Evolutionary conservation across 176 grass and related monocot species (phyloP).

Genomic region (Eleusine coracana): DNA sequence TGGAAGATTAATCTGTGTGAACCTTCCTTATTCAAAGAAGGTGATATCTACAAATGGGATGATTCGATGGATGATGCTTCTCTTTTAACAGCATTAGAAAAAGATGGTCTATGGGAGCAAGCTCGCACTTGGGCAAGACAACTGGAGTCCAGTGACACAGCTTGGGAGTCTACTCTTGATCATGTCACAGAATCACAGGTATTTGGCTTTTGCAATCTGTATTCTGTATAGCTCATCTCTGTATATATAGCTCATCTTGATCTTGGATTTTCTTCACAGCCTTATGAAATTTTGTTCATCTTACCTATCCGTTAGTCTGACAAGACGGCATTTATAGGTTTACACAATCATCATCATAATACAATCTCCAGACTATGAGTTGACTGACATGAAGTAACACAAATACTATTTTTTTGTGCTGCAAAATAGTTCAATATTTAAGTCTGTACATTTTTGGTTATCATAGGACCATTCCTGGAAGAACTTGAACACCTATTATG

Average conservation of each 20-base stretch:
- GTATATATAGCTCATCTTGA: not conserved
- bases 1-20: slow-evolving; percentile 92
- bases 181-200: slow-evolving; percentile 99
- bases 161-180: slow-evolving; percentile 82
- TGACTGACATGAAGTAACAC: slow-evolving; percentile 7
- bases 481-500: not conserved
- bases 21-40: slow-evolving; percentile 66
- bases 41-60: slow-evolving; percentile 65
- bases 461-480: not conserved
- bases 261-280: not conserved
- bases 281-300: not conserved
- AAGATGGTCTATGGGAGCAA: slow-evolving; percentile 79
- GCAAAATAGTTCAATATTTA: slow-evolving; percentile 1
- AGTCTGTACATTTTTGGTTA: not conserved
- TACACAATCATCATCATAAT: not conserved
- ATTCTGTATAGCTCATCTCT: not conserved
- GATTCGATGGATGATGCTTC: slow-evolving; percentile 82
- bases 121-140: slow-evolving; percentile 91
- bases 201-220: slow-evolving; percentile 13
- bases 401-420: not conserved
- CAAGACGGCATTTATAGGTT: not conserved
- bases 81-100: slow-evolving; percentile 79
- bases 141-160: slow-evolving; percentile 69
- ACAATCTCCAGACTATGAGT: not conserved
- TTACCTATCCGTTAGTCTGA: not conserved